These are phyloP conservation scores for Arabidopsis thaliana DNA, from an alignment of 345 rosid genomes.

Conservation along the genomic window DNA sequence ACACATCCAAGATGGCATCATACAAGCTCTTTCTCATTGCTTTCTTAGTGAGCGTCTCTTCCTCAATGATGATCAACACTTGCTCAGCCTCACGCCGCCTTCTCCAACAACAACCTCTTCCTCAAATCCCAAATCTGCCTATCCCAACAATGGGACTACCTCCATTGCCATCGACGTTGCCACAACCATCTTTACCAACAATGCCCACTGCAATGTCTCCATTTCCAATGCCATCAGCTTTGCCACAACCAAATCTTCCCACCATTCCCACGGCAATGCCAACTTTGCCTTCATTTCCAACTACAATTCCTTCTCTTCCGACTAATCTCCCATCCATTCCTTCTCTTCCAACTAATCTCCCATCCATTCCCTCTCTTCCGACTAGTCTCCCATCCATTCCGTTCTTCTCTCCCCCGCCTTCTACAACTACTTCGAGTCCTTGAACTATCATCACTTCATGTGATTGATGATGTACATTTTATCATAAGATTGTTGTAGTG, in stretches of 20 bases:
- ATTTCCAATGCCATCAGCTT: slow-evolving; percentile 20
- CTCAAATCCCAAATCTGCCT: slow-evolving; percentile 38
- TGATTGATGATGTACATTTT: slow-evolving; percentile 9
- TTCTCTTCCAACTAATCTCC: background rate
- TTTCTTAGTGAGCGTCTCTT: slow-evolving; percentile 32
- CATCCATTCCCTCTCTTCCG: slow-evolving; percentile 16
- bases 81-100: slow-evolving; percentile 36
- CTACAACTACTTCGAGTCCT: slow-evolving; percentile 32
- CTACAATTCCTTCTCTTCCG: slow-evolving; percentile 24
- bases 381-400: slow-evolving; percentile 33
- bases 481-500: background rate
- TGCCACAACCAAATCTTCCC: slow-evolving; percentile 24
- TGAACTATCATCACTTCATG: slow-evolving; percentile 15
- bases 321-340: slow-evolving; percentile 27
- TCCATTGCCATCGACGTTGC: slow-evolving; percentile 35
- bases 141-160: slow-evolving; percentile 39
- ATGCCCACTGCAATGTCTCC: slow-evolving; percentile 11
- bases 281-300: slow-evolving; percentile 14
- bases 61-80: slow-evolving; percentile 27
- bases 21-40: slow-evolving; percentile 37
- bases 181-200: slow-evolving; percentile 21
- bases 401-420: slow-evolving; percentile 28
- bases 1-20: slow-evolving; percentile 33
- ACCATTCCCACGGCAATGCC: slow-evolving; percentile 24
- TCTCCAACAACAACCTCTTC: slow-evolving; percentile 44